These are phyloP conservation scores for Parietichytrium sp. DNA, from an alignment of 108 stramenopile genomes.

Conservation along the genomic window DNA sequence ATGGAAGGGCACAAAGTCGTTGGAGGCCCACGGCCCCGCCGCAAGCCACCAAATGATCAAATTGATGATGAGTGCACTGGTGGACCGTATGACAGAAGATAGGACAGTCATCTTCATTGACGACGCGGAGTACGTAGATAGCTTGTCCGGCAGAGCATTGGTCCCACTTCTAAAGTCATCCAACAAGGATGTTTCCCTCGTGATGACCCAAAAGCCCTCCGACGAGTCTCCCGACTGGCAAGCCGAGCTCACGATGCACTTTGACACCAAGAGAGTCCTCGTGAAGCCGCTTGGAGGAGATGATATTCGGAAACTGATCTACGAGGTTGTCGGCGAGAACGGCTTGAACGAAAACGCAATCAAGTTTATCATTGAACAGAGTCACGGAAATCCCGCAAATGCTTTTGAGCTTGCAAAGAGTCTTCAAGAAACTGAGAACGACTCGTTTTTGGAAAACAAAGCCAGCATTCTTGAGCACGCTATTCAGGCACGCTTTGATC, in stretches of 20 bases:
- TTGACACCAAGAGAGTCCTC: not conserved
- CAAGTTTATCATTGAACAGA: not conserved
- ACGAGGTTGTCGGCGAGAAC: not conserved
- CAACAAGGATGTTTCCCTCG: not conserved
- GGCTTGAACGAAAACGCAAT: not conserved
- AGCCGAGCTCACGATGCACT: not conserved
- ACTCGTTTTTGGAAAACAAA: not conserved
- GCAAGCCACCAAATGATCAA: too few species aligned
- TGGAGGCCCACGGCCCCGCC: too few species aligned
- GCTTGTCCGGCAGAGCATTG: not conserved
- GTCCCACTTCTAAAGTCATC: not conserved
- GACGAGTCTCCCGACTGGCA: not conserved
- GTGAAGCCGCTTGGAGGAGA: not conserved
- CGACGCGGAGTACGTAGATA: not conserved
- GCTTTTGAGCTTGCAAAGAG: not conserved
- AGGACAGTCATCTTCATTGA: not conserved
- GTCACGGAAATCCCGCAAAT: not conserved
- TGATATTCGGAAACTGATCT: not conserved
- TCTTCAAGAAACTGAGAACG: not conserved
- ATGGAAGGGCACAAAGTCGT: too few species aligned
- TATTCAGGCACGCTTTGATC: conserved; percentile 14
- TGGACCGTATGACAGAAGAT: not conserved
- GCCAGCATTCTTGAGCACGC: not conserved
- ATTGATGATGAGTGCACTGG: too few species aligned
- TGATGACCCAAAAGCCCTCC: not conserved